These are phyloP conservation scores for Alternaria sp. DNA, from an alignment of 2,329 filamentous ascomycete species.

Conservation along the genomic window DNA sequence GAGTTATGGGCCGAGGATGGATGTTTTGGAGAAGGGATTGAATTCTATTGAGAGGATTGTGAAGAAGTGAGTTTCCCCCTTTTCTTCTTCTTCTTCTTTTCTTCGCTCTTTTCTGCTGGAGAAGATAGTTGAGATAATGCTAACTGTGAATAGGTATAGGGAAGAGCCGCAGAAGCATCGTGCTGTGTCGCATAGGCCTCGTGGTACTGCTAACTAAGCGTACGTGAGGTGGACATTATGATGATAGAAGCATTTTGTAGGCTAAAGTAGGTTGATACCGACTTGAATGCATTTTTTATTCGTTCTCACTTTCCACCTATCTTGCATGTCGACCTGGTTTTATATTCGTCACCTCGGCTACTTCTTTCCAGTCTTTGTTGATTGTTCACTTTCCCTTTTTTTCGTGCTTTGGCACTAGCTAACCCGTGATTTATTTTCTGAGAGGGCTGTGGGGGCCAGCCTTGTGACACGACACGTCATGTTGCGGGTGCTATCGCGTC, in stretches of 20 bases:
- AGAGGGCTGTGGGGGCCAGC: too few species aligned
- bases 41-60: slow-evolving; percentile 53
- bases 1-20: slow-evolving; percentile 54
- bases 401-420: too few species aligned
- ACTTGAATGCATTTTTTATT: neutral
- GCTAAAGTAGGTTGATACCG: neutral
- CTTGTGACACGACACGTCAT: too few species aligned
- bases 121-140: neutral
- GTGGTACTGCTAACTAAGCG: slow-evolving; percentile 18
- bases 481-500: too few species aligned
- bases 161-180: slow-evolving; percentile 24
- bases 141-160: slow-evolving; percentile 20
- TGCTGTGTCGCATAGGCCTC: slow-evolving; percentile 24
- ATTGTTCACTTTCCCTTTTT: too few species aligned
- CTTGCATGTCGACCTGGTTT: neutral
- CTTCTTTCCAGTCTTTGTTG: neutral
- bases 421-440: too few species aligned
- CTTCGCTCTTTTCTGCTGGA: too few species aligned
- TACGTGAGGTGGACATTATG: too few species aligned
- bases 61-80: slow-evolving; percentile 46
- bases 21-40: slow-evolving; percentile 52
- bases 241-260: too few species aligned
- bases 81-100: too few species aligned
- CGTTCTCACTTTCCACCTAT: neutral
- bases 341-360: neutral